A percentile compares a stretch with the other conserved stretches of the same genome.
phyloP scores from a whole-genome alignment of 164 flowering plant species.

The Malania oleifera region DNA sequence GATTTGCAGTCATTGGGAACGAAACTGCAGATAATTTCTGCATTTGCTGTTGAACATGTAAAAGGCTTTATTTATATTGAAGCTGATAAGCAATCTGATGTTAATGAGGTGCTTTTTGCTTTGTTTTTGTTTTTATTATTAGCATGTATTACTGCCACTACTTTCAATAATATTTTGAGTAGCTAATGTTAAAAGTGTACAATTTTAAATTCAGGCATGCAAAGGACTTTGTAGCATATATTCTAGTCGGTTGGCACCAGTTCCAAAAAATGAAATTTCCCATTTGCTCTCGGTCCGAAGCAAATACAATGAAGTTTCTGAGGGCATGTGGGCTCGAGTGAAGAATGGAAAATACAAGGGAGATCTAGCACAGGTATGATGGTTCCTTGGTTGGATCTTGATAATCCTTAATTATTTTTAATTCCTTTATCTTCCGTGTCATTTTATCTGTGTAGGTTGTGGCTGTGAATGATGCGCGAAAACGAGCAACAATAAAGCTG shows the following conservation, averaged over 20 bases:
- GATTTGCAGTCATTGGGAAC: conserved; percentile 53
- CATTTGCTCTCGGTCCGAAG: conserved; percentile 49
- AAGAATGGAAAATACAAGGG: conserved; percentile 93
- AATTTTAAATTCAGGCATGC: conserved; percentile 57
- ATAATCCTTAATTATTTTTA: neutral
- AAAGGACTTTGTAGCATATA: conserved; percentile 62
- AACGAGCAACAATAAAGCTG: conserved; percentile 69
- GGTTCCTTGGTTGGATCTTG: neutral
- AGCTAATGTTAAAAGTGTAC: neutral
- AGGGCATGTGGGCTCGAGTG: conserved; percentile 79
- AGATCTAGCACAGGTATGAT: conserved; percentile 76
- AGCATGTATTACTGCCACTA: neutral
- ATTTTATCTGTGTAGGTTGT: conserved; percentile 49
- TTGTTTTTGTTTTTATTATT: neutral
- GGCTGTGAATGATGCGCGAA: conserved; percentile 51
- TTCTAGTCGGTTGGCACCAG: conserved; percentile 35
- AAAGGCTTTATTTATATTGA: conserved; percentile 82
- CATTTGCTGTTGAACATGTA: conserved; percentile 65
- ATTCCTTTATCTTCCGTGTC: neutral
- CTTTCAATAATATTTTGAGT: neutral
- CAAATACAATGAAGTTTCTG: conserved; percentile 35
- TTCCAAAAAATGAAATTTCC: conserved; percentile 60
- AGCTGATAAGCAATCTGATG: conserved; percentile 70
- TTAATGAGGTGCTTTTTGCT: conserved; percentile 53
- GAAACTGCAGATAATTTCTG: conserved; percentile 68